phyloP scores from a whole-genome alignment of 2,329 filamentous ascomycete genomes.

The Cryphonectria japonica region DNA sequence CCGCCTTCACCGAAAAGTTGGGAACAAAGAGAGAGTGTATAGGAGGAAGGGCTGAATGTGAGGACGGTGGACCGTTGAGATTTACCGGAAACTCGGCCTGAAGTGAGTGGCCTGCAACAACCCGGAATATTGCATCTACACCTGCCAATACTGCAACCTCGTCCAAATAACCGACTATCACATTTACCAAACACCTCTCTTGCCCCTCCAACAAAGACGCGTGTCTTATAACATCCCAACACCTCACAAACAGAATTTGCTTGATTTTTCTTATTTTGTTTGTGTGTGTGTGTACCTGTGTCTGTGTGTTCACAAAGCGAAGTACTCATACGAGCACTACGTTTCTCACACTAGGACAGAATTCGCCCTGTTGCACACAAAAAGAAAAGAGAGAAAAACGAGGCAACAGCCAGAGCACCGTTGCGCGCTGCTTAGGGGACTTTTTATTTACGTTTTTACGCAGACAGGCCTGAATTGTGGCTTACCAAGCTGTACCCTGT shows the following conservation, averaged over 20 bases:
- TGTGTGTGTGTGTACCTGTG: neutral
- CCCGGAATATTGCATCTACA: neutral
- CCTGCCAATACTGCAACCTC: slow-evolving; percentile 1
- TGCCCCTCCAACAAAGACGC: neutral
- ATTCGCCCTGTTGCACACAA: neutral
- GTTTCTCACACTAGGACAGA: neutral
- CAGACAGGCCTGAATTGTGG: slow-evolving; percentile 18
- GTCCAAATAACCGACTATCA: neutral
- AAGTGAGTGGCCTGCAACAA: neutral
- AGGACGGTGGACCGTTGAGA: neutral
- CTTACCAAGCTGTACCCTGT: slow-evolving; percentile 28
- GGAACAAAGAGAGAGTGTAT: neutral
- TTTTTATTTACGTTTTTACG: slow-evolving; percentile 14
- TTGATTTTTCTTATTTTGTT: neutral
- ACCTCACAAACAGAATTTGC: neutral
- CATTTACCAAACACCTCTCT: neutral
- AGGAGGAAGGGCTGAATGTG: neutral
- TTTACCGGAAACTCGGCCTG: slow-evolving; percentile 2
- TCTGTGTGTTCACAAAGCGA: neutral
- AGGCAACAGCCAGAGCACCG: neutral
- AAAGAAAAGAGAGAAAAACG: neutral
- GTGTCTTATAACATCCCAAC: neutral
- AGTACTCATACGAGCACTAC: neutral
- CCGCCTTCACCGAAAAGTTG: neutral
- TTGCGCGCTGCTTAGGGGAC: slow-evolving; percentile 11